These are phyloP conservation scores for Setaria italica DNA, from an alignment of 202 grass and related monocot genomes.

Conservation along the genomic window DNA sequence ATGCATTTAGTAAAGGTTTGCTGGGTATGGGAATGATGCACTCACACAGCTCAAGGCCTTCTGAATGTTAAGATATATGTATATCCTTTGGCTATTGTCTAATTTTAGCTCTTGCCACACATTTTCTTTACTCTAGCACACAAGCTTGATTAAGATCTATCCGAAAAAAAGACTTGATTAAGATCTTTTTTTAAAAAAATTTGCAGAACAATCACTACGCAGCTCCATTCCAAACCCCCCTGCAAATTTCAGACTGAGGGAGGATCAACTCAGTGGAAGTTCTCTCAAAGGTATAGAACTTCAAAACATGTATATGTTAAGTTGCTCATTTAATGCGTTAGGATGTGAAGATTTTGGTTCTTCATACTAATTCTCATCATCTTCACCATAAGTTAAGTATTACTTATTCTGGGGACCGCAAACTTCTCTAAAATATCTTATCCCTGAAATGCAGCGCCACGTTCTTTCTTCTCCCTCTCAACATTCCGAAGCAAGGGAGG, in stretches of 20 bases:
- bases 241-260: constrained; percentile 84
- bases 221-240: constrained; percentile 82
- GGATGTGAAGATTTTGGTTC: background rate
- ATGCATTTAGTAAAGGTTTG: constrained; percentile 22
- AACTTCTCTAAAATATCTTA: constrained; percentile 39
- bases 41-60: constrained; percentile 9
- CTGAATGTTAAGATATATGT: constrained; percentile 13
- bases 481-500: constrained; percentile 89
- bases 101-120: constrained; percentile 42
- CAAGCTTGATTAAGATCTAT: constrained; percentile 40
- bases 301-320: constrained; percentile 32
- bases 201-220: constrained; percentile 75
- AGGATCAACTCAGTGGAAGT: constrained; percentile 91
- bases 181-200: constrained; percentile 28
- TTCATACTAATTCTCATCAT: background rate
- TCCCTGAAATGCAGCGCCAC: constrained; percentile 70
- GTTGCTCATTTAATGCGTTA: constrained; percentile 31
- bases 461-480: constrained; percentile 94
- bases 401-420: background rate
- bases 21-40: background rate
- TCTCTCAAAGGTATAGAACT: constrained; percentile 75
- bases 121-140: constrained; percentile 15
- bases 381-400: constrained; percentile 12
- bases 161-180: constrained; percentile 24
- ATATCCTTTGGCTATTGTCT: constrained; percentile 19